A percentile compares a stretch with the other conserved stretches of the same genome.
Conservation (phyloP, 306 rosid genomes). For the Biancaea sappan region DNA sequence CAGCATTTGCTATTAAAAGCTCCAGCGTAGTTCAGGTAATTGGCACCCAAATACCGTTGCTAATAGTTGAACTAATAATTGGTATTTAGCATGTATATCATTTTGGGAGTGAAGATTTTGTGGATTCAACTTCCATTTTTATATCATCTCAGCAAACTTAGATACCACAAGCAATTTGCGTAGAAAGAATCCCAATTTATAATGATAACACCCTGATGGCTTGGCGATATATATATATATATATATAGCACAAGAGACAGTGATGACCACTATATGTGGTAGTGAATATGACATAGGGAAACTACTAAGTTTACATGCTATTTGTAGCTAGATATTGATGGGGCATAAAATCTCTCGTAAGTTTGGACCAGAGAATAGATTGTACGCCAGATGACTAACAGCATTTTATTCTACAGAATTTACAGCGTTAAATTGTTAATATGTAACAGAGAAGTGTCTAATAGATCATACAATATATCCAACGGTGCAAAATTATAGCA, state of each 20-base stretch:
- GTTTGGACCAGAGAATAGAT: neutral
- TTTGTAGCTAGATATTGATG: neutral
- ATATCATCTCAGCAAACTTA: neutral
- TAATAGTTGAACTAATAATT: neutral
- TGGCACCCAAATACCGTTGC: neutral
- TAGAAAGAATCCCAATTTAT: neutral
- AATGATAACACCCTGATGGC: neutral
- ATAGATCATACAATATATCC: conserved; percentile 15
- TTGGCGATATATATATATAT: neutral
- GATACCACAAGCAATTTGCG: neutral
- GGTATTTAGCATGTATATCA: neutral
- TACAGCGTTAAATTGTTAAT: neutral
- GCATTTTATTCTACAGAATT: conserved; percentile 8
- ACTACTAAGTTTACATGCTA: neutral
- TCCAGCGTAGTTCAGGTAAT: neutral
- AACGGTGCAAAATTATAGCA: neutral
- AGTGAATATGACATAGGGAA: neutral
- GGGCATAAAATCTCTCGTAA: neutral
- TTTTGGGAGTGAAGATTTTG: no score
- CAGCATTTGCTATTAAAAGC: neutral
- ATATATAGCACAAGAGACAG: neutral
- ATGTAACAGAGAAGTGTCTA: conserved; percentile 9
- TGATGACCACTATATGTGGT: neutral
- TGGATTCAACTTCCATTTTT: neutral
- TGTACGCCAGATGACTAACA: neutral